Evolutionary conservation across 225 moss, liverwort and hornwort genomes (phyloP).

Genomic region (Pseudoscleropodium purum): DNA sequence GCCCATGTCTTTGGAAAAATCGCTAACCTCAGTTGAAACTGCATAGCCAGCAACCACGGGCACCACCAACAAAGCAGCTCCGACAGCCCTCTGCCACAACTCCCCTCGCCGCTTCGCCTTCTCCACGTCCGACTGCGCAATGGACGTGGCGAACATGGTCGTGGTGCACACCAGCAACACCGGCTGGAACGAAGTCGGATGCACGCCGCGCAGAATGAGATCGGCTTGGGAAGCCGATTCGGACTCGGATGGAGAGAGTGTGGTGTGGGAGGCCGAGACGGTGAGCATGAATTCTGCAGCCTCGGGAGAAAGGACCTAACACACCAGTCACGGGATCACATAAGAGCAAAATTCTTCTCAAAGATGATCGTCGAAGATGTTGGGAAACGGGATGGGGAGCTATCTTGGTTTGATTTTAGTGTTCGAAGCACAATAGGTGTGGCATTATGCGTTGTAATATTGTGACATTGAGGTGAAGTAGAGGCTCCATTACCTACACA

Average conservation of each 20-base stretch:
- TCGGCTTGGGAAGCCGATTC: neutral
- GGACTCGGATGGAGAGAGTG: neutral
- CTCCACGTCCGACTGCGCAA: neutral
- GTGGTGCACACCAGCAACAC: slow-evolving; percentile 24
- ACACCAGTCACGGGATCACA: neutral
- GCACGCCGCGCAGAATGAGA: slow-evolving; percentile 9
- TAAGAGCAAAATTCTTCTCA: neutral
- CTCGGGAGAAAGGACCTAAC: neutral
- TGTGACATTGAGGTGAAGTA: neutral
- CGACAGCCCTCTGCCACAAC: slow-evolving; percentile 20
- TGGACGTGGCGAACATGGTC: neutral
- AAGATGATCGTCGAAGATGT: neutral
- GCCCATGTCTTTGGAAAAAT: neutral
- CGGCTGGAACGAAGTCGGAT: neutral
- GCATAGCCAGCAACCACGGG: slow-evolving; percentile 9
- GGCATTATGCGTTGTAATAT: neutral
- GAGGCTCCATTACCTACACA: neutral
- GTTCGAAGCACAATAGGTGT: neutral
- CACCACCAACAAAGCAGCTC: slow-evolving; percentile 4
- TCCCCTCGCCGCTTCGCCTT: slow-evolving; percentile 2
- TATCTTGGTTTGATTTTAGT: neutral
- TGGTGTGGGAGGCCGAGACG: slow-evolving; percentile 3
- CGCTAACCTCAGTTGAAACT: neutral
- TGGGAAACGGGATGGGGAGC: too few species aligned
- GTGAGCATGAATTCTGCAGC: slow-evolving; percentile 19